A percentile compares a stretch with the other conserved stretches of the same genome.
phyloP scores from a whole-genome alignment of 306 rosid genomes.

The Luffa acutangula region DNA sequence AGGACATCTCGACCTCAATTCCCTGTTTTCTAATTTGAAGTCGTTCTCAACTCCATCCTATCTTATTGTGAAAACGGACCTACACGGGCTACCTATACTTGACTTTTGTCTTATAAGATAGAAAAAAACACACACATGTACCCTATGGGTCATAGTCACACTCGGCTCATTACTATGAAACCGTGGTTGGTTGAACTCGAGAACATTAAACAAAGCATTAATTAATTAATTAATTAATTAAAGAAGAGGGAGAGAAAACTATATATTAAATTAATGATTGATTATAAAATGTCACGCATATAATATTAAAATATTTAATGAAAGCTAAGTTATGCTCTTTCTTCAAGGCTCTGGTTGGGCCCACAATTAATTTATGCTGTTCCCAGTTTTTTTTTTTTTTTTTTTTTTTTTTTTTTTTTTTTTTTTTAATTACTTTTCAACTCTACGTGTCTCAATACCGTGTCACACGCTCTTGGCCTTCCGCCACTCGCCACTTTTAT shows the following conservation, averaged over 20 bases:
- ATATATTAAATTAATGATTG: not conserved
- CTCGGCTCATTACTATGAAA: not conserved
- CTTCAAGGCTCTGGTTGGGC: not conserved
- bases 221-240: not conserved
- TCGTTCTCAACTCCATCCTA: not conserved
- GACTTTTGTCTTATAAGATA: not conserved
- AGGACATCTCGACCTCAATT: too few species aligned
- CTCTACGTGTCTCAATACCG: constrained; percentile 1
- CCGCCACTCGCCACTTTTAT: not conserved
- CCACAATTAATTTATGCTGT: not conserved
- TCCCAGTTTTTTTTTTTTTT: not conserved
- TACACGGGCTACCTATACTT: not conserved
- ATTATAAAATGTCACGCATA: not conserved
- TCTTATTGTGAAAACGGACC: not conserved
- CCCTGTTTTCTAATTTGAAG: too few species aligned
- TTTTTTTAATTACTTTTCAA: not conserved
- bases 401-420: not conserved
- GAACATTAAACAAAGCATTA: not conserved
- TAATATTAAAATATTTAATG: not conserved
- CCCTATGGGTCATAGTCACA: not conserved
- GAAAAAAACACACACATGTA: not conserved
- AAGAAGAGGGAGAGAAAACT: not conserved
- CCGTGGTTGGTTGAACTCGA: not conserved
- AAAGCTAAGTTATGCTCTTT: not conserved
- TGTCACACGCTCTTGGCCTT: not conserved